These are phyloP conservation scores for Erythrobasidium yunnanense DNA, from an alignment of 768 basidiomycete genomes.

Conservation along the genomic window DNA sequence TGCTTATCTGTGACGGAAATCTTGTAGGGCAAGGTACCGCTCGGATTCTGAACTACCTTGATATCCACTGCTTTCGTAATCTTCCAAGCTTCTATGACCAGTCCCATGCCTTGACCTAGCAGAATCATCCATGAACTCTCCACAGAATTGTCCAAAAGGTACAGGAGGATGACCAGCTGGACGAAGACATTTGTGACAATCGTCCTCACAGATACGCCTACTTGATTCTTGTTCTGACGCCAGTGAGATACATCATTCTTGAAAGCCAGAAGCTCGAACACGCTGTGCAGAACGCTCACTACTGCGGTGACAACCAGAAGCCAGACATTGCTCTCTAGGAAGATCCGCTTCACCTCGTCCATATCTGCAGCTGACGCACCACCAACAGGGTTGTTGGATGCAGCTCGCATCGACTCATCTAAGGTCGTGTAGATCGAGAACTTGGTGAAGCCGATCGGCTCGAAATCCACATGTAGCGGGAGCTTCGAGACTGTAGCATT, in stretches of 20 bases:
- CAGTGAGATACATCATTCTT: constrained; percentile 53
- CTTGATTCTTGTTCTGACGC: constrained; percentile 78
- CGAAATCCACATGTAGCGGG: constrained; percentile 70
- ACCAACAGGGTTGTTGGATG: constrained; percentile 38
- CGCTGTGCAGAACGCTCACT: constrained; percentile 80
- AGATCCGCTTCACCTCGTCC: constrained; percentile 91
- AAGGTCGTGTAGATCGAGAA: constrained; percentile 59
- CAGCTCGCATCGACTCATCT: constrained; percentile 64
- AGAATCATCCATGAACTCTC: constrained; percentile 98
- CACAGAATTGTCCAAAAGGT: constrained; percentile 54
- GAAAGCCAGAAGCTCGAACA: constrained; percentile 51
- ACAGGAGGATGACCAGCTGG: constrained; percentile 77
- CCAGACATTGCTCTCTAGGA: constrained; percentile 58
- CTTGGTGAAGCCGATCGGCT: constrained; percentile 73
- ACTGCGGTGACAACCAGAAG: constrained; percentile 71
- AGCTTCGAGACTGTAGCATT: constrained; percentile 65
- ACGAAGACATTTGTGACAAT: constrained; percentile 61
- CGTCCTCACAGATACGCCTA: constrained; percentile 78
- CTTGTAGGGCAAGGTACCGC: constrained; percentile 64
- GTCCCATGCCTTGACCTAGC: constrained; percentile 42
- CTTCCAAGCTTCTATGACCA: constrained; percentile 78
- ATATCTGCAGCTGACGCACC: constrained; percentile 56
- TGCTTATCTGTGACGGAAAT: constrained; percentile 88
- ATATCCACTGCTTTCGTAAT: constrained; percentile 69
- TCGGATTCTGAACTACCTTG: constrained; percentile 51